Evolutionary conservation across 345 rosid species (phyloP), one percentile per base, ranked within the genome.

Genomic region (Lumnitzera littorea): DNA sequence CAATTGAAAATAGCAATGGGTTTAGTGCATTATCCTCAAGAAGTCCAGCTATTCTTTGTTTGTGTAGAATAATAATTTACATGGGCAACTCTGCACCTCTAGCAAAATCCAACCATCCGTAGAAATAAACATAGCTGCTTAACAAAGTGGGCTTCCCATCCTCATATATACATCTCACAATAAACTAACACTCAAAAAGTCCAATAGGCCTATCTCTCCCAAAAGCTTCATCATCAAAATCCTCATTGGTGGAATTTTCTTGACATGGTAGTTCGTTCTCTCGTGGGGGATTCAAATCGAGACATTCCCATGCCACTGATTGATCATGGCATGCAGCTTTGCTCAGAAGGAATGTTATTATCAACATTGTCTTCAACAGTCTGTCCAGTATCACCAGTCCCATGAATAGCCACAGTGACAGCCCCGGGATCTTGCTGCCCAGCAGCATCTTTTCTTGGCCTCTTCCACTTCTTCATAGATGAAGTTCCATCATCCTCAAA

Each of bases 401-500:
- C 87, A 57, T 55, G 74, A 62, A 71, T 76, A 65, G 89, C 91
- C 59, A 83, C 82, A 17, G 95, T 79, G 24, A 85, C 85, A 36
- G 82, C 71, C 69, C 73, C 92, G 67, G 83, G 92, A 13, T 91
- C 97, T 24, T 86, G 67, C 72, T 79, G 97, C 67, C 91, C 99
- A 1, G 88, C 75, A 51, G 88, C 68, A 63, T 94, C 99, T 65
- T 94, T 94, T 72, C 85, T 94, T 65, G 82, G 97, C 62, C 99
- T 86, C 83, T 88, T 94, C 99, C 99, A 94, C 76, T 94, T 94
- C 85, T 94, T 94, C 25, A 97, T 94, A 41, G 99, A 94, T 60
- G 99, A 94, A 71, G 99, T 94, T 50, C 99, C 99, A 57, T 94
- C 99, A 70, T 94, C 99, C 74, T 94, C 99, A 66, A 94, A 94